Conservation (phyloP, 2,329 filamentous ascomycete genomes). For the Plectosphaerella cucumerina region DNA sequence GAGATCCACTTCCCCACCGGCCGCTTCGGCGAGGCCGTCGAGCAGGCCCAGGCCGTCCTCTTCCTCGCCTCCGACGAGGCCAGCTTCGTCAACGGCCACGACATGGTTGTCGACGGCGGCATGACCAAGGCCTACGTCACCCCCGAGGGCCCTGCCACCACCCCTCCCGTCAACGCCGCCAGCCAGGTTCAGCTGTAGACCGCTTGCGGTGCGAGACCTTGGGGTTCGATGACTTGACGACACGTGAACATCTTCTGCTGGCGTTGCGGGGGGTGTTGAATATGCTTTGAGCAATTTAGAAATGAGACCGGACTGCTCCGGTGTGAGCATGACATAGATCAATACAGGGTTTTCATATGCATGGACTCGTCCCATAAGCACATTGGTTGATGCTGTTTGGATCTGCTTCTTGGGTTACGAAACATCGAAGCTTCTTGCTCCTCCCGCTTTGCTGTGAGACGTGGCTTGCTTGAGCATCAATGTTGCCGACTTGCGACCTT, state of each 20-base stretch:
- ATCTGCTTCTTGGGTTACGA: too few species aligned
- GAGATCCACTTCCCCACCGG: slow-evolving; percentile 88
- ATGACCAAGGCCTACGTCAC: slow-evolving; percentile 90
- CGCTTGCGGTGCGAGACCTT: not conserved
- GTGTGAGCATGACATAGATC: too few species aligned
- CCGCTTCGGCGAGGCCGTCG: slow-evolving; percentile 87
- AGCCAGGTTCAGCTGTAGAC: not conserved
- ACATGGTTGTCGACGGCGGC: slow-evolving; percentile 93
- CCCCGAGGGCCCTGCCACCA: slow-evolving; percentile 52
- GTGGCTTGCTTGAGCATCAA: too few species aligned
- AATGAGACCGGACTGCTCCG: not conserved
- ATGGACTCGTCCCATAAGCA: too few species aligned
- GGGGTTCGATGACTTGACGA: not conserved
- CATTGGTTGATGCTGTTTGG: too few species aligned
- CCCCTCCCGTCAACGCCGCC: slow-evolving; percentile 59
- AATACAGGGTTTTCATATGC: too few species aligned
- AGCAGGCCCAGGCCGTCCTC: slow-evolving; percentile 85
- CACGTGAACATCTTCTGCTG: not conserved
- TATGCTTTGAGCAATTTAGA: not conserved
- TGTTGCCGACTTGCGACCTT: too few species aligned
- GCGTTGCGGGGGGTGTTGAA: not conserved
- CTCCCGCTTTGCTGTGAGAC: too few species aligned
- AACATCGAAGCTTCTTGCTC: too few species aligned
- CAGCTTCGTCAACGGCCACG: slow-evolving; percentile 84
- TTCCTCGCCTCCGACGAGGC: slow-evolving; percentile 86